A percentile compares a stretch with the other conserved stretches of the same genome.
phyloP scores from a whole-genome alignment of 2,329 filamentous ascomycete genomes.

The Pseudogymnoascus sp. region DNA sequence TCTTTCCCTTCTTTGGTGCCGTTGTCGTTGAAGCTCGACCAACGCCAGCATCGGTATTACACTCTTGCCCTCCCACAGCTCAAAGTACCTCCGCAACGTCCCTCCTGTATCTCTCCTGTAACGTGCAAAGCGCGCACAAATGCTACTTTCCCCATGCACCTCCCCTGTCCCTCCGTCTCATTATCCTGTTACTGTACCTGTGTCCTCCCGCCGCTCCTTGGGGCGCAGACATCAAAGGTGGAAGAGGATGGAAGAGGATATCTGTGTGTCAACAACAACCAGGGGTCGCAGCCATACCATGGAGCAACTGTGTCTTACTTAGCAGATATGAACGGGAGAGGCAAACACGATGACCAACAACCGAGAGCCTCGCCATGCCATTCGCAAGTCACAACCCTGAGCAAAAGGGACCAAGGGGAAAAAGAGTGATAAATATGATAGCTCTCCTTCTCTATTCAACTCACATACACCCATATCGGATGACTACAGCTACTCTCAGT shows the following conservation, averaged over 20 bases:
- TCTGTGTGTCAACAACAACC: conserved; percentile 5
- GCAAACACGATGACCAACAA: background rate
- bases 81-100: background rate
- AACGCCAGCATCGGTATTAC: background rate
- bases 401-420: background rate
- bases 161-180: background rate
- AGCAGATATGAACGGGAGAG: background rate
- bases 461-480: background rate
- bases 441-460: background rate
- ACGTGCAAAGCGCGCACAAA: background rate
- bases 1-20: background rate
- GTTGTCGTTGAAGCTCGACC: background rate
- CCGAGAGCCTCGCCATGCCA: background rate
- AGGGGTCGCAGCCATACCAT: background rate
- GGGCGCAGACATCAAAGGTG: background rate
- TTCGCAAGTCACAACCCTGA: background rate
- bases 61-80: background rate
- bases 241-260: background rate
- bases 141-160: background rate
- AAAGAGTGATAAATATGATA: background rate
- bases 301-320: background rate
- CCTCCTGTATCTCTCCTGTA: background rate
- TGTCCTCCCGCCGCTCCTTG: background rate
- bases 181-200: background rate
- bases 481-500: background rate